phyloP scores from a whole-genome alignment of 495 filamentous ascomycete genomes.

The Cercophora scortea region DNA sequence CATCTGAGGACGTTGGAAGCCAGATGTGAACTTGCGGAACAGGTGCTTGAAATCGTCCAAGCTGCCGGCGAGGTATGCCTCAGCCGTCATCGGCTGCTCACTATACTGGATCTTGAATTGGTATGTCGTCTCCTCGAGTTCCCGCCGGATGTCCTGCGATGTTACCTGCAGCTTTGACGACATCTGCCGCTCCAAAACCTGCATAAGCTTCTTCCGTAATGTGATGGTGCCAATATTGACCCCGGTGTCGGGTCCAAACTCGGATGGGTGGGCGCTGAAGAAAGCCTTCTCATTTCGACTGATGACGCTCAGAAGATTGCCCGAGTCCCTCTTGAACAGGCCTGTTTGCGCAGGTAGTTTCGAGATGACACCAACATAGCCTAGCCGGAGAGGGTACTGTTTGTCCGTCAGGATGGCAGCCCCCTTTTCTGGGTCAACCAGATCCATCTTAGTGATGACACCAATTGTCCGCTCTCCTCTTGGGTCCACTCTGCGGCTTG shows the following conservation, averaged over 20 bases:
- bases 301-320: conserved; percentile 74
- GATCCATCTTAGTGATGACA: conserved; percentile 98
- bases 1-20: conserved; percentile 84
- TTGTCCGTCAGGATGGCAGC: conserved; percentile 70
- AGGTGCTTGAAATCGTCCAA: conserved; percentile 96
- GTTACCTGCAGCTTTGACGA: conserved; percentile 80
- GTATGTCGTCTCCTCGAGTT: conserved; percentile 94
- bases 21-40: conserved; percentile 85
- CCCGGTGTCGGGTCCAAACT: conserved; percentile 67
- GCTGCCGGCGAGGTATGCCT: conserved; percentile 91
- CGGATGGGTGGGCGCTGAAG: conserved; percentile 74
- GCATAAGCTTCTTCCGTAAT: conserved; percentile 90
- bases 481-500: conserved; percentile 87
- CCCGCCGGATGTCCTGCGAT: conserved; percentile 83
- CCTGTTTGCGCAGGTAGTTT: conserved; percentile 61
- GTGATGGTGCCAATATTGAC: conserved; percentile 76
- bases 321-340: conserved; percentile 77
- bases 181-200: conserved; percentile 95
- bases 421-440: conserved; percentile 80
- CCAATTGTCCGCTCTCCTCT: conserved; percentile 94
- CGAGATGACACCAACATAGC: conserved; percentile 95
- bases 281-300: conserved; percentile 80
- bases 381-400: conserved; percentile 89
- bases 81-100: conserved; percentile 86
- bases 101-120: conserved; percentile 99